phyloP scores from a whole-genome alignment of 495 filamentous ascomycete genomes.

The Trypethelium eluteriae region DNA sequence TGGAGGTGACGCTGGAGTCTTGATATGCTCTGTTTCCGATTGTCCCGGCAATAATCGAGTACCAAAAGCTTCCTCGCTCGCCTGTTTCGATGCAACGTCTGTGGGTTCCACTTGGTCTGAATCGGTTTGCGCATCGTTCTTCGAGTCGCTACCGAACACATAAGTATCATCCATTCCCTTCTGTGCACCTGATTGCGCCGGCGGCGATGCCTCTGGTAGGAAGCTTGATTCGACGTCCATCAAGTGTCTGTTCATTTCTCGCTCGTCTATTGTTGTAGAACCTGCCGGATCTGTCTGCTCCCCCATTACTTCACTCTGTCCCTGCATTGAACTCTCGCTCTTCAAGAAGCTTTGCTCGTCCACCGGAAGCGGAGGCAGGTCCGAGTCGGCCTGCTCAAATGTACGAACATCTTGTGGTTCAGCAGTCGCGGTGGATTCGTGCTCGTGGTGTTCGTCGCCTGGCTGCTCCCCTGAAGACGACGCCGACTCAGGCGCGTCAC shows the following conservation, averaged over 20 bases:
- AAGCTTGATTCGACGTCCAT: slow-evolving; percentile 89
- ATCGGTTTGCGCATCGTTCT: neutral
- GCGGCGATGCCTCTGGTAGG: slow-evolving; percentile 47
- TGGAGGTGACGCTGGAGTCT: slow-evolving; percentile 30
- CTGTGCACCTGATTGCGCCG: slow-evolving; percentile 32
- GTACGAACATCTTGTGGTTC: neutral
- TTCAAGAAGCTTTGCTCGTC: slow-evolving; percentile 20
- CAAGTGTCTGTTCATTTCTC: slow-evolving; percentile 58
- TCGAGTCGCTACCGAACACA: slow-evolving; percentile 26
- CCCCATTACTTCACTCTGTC: slow-evolving; percentile 3
- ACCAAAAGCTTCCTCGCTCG: slow-evolving; percentile 17
- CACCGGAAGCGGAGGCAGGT: slow-evolving; percentile 19
- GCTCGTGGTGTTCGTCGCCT: neutral
- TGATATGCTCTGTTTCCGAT: neutral
- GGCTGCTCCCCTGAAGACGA: neutral
- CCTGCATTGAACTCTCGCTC: neutral
- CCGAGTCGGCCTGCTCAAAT: slow-evolving; percentile 20
- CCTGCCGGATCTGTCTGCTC: slow-evolving; percentile 20
- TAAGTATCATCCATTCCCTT: slow-evolving; percentile 54
- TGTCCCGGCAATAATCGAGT: neutral
- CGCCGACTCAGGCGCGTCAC: neutral
- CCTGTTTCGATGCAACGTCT: slow-evolving; percentile 11
- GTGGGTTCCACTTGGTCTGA: neutral
- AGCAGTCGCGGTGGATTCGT: neutral
- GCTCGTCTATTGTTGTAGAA: slow-evolving; percentile 51